phyloP scores from a whole-genome alignment of 139 green algal species.

The Chlamydomonas sp. region DNA sequence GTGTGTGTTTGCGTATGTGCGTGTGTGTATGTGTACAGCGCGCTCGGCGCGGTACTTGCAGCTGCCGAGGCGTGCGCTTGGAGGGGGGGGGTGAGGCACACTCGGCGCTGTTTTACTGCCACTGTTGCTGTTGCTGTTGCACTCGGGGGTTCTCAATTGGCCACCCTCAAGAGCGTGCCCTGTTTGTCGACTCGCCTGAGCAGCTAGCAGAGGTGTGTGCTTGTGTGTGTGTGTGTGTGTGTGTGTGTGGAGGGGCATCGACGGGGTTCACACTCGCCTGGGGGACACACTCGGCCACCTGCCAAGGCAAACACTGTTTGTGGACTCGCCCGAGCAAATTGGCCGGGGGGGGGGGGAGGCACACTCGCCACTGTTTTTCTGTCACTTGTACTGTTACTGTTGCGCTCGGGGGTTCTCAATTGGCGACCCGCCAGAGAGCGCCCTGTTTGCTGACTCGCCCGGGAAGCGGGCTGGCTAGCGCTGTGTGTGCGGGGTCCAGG shows the following conservation, averaged over 20 bases:
- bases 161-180: slow-evolving; percentile 17
- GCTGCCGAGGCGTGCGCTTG: not conserved
- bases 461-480: no score
- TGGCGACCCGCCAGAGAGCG: slow-evolving; percentile 6
- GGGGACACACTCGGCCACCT: not conserved
- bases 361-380: no score
- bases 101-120: not conserved
- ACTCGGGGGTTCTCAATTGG: slow-evolving; percentile 30
- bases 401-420: not conserved
- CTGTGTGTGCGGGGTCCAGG: no score
- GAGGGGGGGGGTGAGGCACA: not conserved
- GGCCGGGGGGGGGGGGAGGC: no score
- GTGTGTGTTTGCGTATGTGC: no score
- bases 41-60: not conserved
- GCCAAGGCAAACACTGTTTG: not conserved
- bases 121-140: not conserved
- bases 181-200: slow-evolving; percentile 23
- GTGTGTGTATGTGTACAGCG: not conserved
- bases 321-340: not conserved
- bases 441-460: no score
- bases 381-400: not conserved
- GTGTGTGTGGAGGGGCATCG: not conserved
- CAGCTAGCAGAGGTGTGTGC: not conserved
- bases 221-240: not conserved
- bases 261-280: not conserved